Percentiles rank a stretch among this genome's conserved stretches.
phyloP scores from a whole-genome alignment of 2,329 filamentous ascomycete genomes.

The Cordyceps militaris region DNA sequence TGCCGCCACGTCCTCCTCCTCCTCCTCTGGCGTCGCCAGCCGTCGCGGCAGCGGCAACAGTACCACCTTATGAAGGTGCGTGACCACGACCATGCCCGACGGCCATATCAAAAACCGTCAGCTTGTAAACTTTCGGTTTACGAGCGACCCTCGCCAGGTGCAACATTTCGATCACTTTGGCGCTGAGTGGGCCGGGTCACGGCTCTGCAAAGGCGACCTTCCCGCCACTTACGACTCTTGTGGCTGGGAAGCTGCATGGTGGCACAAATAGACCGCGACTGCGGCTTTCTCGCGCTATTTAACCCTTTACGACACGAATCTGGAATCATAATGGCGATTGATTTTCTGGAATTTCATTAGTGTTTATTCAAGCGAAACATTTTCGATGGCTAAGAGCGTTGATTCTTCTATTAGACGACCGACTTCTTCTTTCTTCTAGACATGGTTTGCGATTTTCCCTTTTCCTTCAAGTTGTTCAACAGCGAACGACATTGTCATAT shows the following conservation, averaged over 20 bases:
- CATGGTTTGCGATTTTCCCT: neutral
- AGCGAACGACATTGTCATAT: slow-evolving; percentile 14
- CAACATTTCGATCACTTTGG: slow-evolving; percentile 2
- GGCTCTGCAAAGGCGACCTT: slow-evolving; percentile 20
- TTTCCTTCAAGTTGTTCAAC: slow-evolving; percentile 8
- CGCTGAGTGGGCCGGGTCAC: neutral
- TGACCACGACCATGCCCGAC: slow-evolving; percentile 47
- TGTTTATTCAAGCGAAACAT: neutral
- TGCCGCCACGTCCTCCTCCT: slow-evolving; percentile 38
- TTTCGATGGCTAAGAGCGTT: neutral
- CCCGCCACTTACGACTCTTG: slow-evolving; percentile 37
- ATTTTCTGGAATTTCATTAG: neutral
- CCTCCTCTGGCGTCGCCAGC: slow-evolving; percentile 22
- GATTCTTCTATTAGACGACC: neutral
- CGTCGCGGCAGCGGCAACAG: slow-evolving; percentile 28
- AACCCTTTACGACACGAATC: slow-evolving; percentile 14
- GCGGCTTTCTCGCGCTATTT: slow-evolving; percentile 19
- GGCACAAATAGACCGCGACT: slow-evolving; percentile 20
- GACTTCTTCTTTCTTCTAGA: slow-evolving; percentile 11
- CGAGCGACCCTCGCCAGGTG: neutral
- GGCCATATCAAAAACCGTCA: slow-evolving; percentile 23
- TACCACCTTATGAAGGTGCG: slow-evolving; percentile 48
- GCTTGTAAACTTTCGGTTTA: slow-evolving; percentile 7
- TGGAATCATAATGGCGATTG: slow-evolving; percentile 5
- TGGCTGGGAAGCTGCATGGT: slow-evolving; percentile 46